Evolutionary conservation across 345 rosid genomes (phyloP), one percentile per base, ranked within the genome.

Genomic region (Dovyalis caffra): DNA sequence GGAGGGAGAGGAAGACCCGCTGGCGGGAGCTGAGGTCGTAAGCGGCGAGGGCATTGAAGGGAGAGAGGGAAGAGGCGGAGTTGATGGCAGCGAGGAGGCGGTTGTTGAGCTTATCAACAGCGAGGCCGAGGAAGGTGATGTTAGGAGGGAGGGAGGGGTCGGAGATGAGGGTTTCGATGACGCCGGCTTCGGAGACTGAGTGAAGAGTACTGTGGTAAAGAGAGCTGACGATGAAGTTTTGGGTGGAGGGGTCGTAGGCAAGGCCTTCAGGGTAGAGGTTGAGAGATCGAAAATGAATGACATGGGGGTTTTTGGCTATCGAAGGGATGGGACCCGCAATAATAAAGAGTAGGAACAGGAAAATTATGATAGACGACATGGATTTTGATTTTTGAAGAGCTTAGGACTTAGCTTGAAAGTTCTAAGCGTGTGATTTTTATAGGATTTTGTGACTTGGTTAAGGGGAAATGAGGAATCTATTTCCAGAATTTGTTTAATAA

Each of bases 201-300:
- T 66, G 83, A 67, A 94, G 80, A 0, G 88, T 77, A 71, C 97
- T 90, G 78, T 82, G 72, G 69, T 64, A 87, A 73, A 85, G 82
- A 7, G 97, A 94, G 32, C 98, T 94, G 63, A 92, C 96, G 73
- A 94, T 14, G 86, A 94, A 94, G 84, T 92, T 94, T 53, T 90
- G 87, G 63, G 80, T 89, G 0, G 89, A 78, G 10, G 90, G 88
- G 81, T 94, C 97, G 88, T 91, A 89, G 23, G 90, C 79, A 6
- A 90, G 40, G 67, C 89, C 93, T 67, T 94, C 97, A 0, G 98
- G 98, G 40, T 89, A 92, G 75, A 94, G 97, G 21, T 81, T 87
- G 0, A 80, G 88, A 0, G 89, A 88, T 62, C 85, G 84, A 93
- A 94, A 92, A 69, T 78, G 82, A 83, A 94, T 86, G 78, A 80